phyloP scores from a whole-genome alignment of 1,139 yeast species.

The Zygosaccharomyces pseudobailii region DNA sequence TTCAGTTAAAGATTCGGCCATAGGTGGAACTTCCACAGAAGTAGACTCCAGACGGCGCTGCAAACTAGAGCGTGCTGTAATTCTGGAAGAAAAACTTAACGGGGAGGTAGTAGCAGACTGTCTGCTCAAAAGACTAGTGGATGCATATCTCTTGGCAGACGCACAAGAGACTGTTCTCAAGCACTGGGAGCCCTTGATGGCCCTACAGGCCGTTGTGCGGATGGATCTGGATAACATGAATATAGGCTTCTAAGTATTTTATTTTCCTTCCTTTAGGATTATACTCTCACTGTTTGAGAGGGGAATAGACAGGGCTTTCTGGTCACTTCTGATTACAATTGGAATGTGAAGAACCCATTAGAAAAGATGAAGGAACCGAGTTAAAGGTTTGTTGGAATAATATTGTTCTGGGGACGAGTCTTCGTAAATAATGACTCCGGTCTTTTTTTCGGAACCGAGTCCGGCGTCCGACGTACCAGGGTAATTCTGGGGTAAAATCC shows the following conservation, averaged over 20 bases:
- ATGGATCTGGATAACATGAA: slow-evolving; percentile 14
- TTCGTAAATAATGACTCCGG: neutral
- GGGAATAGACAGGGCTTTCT: neutral
- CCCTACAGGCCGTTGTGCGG: slow-evolving; percentile 9
- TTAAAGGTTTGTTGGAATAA: neutral
- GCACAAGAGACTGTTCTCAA: slow-evolving; percentile 7
- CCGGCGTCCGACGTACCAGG: slow-evolving; percentile 1
- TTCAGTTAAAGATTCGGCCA: slow-evolving; percentile 98
- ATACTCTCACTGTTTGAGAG: neutral
- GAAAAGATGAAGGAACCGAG: neutral
- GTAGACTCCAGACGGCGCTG: slow-evolving; percentile 34
- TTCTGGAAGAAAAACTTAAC: slow-evolving; percentile 1
- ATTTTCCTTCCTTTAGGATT: neutral
- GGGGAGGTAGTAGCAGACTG: neutral
- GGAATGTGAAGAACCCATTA: neutral
- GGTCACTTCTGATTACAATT: neutral
- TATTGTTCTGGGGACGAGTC: neutral
- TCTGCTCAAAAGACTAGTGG: slow-evolving; percentile 7
- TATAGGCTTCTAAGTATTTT: neutral
- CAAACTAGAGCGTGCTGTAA: slow-evolving; percentile 1
- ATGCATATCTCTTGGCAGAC: slow-evolving; percentile 9
- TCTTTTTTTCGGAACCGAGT: slow-evolving; percentile 2
- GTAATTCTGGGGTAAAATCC: neutral
- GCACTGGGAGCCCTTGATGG: slow-evolving; percentile 2
- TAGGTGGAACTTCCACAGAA: slow-evolving; percentile 86